Evolutionary conservation across 352 stramenopile species (phyloP), one percentile per base, ranked within the genome.

Genomic region (Phytophthora lateralis): DNA sequence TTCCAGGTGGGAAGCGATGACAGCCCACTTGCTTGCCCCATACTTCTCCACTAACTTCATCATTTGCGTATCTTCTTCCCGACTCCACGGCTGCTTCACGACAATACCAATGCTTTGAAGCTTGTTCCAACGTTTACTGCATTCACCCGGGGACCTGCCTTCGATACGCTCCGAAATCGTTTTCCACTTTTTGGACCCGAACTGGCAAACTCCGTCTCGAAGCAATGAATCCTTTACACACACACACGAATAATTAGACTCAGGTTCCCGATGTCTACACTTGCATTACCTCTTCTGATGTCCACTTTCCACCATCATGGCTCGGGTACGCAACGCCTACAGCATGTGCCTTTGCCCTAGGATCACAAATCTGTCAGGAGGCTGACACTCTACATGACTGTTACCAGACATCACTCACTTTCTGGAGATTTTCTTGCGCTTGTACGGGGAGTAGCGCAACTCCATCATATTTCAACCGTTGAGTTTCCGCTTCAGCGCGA

Each of bases 171-270:
- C 75, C 0, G 85, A 72, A 12, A 93, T 89, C 0, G 51, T 63
- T 57, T 91, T 91, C 87, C 87, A 93, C 26, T 90, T 93, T 58
- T 92, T 93, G 26, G 81, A 82, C 11, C 87, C 87, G 43, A 85
- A 81, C 45, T 88, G 66, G 60, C 75, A 90, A 12, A 95, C 83
- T 6, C 78, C 81, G 15, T 74, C 68, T 17, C 85, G 84, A 52
- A 95, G 77, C 17, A 76, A 56, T 15, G 90, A 71, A 60, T 95
- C 87, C 82, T 93, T 47, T 12, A 45, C 29, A 58, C 17, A 54
- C 29, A 55, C 37, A 20, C 10, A 3, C 27, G 2, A 46, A 34
- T 17, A 30, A 35, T 66, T 12, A 61, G 48, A 26, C 24, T n/a
- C 11, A 20, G 27, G 46, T 46, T 12, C 17, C 2, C n/a, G 17